Percentiles rank a stretch among this genome's conserved stretches.
phyloP scores from a whole-genome alignment of 2,329 filamentous ascomycete species.

The Thelonectria blattea region DNA sequence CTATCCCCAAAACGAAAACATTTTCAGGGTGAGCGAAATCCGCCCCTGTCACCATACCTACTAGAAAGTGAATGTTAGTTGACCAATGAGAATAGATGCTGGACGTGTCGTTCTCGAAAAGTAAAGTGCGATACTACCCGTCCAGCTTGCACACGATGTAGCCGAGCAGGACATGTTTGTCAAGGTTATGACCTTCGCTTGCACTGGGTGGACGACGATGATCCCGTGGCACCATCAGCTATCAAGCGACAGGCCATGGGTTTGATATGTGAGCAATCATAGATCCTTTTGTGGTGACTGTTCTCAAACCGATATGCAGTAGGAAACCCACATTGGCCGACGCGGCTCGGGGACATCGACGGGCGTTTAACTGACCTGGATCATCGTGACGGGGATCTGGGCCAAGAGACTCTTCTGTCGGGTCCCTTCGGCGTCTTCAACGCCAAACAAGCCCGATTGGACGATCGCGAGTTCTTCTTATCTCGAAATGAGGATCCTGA shows the following conservation, averaged over 20 bases:
- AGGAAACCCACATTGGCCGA: conserved; percentile 18
- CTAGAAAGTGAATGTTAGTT: neutral
- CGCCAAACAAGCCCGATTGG: no score
- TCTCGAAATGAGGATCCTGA: neutral
- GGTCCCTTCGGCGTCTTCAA: conserved; percentile 15
- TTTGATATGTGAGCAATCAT: conserved; percentile 5
- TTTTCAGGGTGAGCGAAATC: conserved; percentile 1
- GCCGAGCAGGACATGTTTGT: conserved; percentile 3
- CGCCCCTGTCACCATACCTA: neutral
- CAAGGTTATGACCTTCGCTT: conserved; percentile 15
- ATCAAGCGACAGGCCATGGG: conserved; percentile 20
- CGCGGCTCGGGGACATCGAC: conserved; percentile 2
- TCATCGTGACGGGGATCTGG: neutral
- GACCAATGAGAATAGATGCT: conserved; percentile 7
- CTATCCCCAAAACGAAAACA: neutral
- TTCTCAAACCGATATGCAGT: neutral
- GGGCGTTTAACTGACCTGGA: conserved; percentile 7
- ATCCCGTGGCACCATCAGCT: conserved; percentile 8
- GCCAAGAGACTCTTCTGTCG: neutral
- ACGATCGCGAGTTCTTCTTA: no score
- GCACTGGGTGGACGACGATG: conserved; percentile 16
- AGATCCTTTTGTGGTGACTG: neutral
- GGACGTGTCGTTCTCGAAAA: conserved; percentile 22
- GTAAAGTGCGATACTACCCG: conserved; percentile 18
- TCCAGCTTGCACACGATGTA: conserved; percentile 10